phyloP scores from a whole-genome alignment of 345 rosid genomes.

The Eucalyptus erythrocorys region DNA sequence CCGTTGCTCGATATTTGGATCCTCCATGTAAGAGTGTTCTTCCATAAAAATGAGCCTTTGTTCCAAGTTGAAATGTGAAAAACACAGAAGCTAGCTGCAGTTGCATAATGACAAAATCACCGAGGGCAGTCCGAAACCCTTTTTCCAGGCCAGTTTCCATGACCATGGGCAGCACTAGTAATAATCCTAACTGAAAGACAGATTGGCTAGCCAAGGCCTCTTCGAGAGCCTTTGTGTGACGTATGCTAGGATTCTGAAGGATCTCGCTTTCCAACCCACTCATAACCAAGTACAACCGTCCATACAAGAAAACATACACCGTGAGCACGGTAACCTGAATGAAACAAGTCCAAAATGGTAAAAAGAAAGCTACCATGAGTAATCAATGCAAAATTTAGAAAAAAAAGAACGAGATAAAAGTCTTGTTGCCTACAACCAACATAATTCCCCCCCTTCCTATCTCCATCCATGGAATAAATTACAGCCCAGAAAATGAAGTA shows the following conservation, averaged over 20 bases:
- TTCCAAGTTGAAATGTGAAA: constrained; percentile 98
- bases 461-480: neutral
- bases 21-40: constrained; percentile 94
- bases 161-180: constrained; percentile 88
- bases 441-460: neutral
- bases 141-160: constrained; percentile 97
- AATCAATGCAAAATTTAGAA: neutral
- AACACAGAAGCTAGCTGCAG: constrained; percentile 94
- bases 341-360: neutral
- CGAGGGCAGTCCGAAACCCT: constrained; percentile 85
- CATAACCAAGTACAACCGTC: constrained; percentile 83
- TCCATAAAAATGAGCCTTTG: constrained; percentile 88
- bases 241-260: constrained; percentile 41
- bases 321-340: constrained; percentile 77
- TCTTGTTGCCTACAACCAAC: neutral
- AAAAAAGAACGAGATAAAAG: neutral
- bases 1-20: constrained; percentile 83
- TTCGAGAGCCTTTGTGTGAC: constrained; percentile 72
- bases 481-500: neutral
- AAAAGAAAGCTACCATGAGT: neutral
- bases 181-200: constrained; percentile 73
- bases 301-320: constrained; percentile 83
- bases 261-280: constrained; percentile 79
- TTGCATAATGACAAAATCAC: constrained; percentile 91
- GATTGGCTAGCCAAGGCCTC: constrained; percentile 79